Evolutionary conservation across 345 rosid species (phyloP).

Genomic region (Hevea brasiliensis): DNA sequence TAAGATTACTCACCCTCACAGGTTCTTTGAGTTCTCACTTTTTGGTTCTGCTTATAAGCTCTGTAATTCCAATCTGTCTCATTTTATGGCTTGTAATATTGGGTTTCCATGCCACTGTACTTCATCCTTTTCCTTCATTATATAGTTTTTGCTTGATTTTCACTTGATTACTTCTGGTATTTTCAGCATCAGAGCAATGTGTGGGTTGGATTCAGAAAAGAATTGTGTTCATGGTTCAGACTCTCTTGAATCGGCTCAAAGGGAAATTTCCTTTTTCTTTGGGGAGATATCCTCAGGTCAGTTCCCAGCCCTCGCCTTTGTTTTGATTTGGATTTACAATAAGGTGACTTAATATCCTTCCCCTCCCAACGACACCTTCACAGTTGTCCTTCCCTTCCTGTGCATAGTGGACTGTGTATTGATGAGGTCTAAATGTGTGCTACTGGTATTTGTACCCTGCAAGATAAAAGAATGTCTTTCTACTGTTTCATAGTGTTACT

Average conservation of each 20-base stretch:
- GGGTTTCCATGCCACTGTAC: background rate
- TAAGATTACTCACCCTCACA: conserved; percentile 55
- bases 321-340: background rate
- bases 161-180: conserved; percentile 7
- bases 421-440: background rate
- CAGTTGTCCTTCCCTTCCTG: background rate
- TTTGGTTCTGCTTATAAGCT: background rate
- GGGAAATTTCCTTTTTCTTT: conserved; percentile 83
- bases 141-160: background rate
- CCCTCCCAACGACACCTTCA: too few relatives aligned
- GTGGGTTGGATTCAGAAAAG: conserved; percentile 60
- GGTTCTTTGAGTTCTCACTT: conserved; percentile 3
- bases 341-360: too few relatives aligned
- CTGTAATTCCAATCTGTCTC: background rate
- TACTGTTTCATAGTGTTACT: too few relatives aligned
- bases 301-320: conserved; percentile 5
- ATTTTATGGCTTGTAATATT: background rate
- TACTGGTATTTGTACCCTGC: background rate
- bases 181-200: conserved; percentile 74
- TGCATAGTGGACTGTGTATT: background rate
- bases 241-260: conserved; percentile 65
- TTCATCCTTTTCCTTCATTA: background rate
- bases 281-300: conserved; percentile 45
- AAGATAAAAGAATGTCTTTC: too few relatives aligned
- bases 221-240: conserved; percentile 90